These are phyloP conservation scores for Xylariaceae sp. DNA, from an alignment of 2,329 filamentous ascomycete species.

Conservation along the genomic window DNA sequence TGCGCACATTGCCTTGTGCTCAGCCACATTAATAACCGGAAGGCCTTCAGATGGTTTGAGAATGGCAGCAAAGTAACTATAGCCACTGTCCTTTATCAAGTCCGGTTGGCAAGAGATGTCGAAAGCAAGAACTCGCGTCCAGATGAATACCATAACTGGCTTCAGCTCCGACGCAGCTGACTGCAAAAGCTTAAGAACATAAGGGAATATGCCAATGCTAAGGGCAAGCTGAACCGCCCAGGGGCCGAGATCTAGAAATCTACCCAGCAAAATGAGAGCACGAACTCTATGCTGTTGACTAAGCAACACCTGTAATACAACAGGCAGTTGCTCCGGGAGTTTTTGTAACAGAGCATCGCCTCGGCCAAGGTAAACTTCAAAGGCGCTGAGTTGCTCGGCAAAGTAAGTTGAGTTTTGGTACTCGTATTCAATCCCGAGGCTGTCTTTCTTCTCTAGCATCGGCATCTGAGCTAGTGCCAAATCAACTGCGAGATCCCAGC, in stretches of 20 bases:
- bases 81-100: slow-evolving; percentile 92
- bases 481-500: slow-evolving; percentile 96
- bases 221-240: slow-evolving; percentile 98
- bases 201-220: slow-evolving; percentile 97
- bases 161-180: slow-evolving; percentile 93
- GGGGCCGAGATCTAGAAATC: slow-evolving; percentile 90
- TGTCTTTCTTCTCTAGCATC: slow-evolving; percentile 74
- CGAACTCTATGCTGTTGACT: slow-evolving; percentile 92
- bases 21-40: slow-evolving; percentile 80
- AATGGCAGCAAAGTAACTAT: slow-evolving; percentile 93
- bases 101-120: slow-evolving; percentile 92
- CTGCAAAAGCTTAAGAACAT: slow-evolving; percentile 94
- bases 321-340: slow-evolving; percentile 89
- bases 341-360: slow-evolving; percentile 77
- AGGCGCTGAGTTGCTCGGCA: slow-evolving; percentile 92
- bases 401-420: slow-evolving; percentile 96
- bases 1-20: slow-evolving; percentile 98
- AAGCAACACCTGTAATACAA: slow-evolving; percentile 90
- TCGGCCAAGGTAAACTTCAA: slow-evolving; percentile 87
- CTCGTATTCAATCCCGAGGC: slow-evolving; percentile 71
- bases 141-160: slow-evolving; percentile 99
- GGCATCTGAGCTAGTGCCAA: slow-evolving; percentile 89
- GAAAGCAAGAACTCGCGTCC: slow-evolving; percentile 92
- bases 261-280: slow-evolving; percentile 84
- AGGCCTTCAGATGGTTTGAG: slow-evolving; percentile 79